phyloP scores from a whole-genome alignment of 2,329 filamentous ascomycete genomes.

The Pseudogymnoascus sp. region DNA sequence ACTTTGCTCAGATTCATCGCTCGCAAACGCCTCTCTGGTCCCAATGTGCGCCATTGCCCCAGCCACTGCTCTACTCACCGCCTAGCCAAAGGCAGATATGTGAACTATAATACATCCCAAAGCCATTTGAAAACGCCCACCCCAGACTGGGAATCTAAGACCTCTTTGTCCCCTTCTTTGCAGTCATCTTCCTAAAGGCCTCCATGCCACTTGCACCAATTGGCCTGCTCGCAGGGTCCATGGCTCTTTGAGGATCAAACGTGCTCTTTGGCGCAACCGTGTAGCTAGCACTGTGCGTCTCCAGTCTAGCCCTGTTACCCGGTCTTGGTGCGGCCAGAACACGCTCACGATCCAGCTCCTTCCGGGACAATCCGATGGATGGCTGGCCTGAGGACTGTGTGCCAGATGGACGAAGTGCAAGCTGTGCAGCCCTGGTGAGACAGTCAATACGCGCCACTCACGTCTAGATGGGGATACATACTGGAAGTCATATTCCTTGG shows the following conservation, averaged over 20 bases:
- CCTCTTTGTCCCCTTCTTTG: conserved; percentile 51
- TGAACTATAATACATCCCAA: conserved; percentile 5
- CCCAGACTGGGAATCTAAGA: background rate
- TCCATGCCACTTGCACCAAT: conserved; percentile 58
- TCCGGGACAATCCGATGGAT: conserved; percentile 20
- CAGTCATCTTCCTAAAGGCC: conserved; percentile 59
- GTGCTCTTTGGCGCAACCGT: conserved; percentile 44
- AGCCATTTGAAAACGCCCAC: background rate
- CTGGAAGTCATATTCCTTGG: conserved; percentile 57
- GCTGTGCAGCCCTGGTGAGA: conserved; percentile 26
- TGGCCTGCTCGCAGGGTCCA: conserved; percentile 45
- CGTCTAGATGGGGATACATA: conserved; percentile 33
- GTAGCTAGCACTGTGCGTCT: conserved; percentile 29
- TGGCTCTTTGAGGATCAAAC: conserved; percentile 45
- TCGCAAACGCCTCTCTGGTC: background rate
- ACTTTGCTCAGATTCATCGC: background rate
- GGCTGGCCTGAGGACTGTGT: conserved; percentile 26
- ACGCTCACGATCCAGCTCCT: conserved; percentile 46
- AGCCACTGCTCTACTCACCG: background rate
- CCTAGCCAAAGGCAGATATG: background rate
- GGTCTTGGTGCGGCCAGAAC: conserved; percentile 45
- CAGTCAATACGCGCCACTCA: conserved; percentile 12
- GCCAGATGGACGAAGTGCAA: conserved; percentile 28
- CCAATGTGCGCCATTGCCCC: conserved; percentile 5
- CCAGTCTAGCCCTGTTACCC: conserved; percentile 48